Percentiles rank a stretch among this genome's conserved stretches.
These are phyloP conservation scores for Syzygium syzygioides DNA, from an alignment of 441 rosid genomes.

Conservation along the genomic window DNA sequence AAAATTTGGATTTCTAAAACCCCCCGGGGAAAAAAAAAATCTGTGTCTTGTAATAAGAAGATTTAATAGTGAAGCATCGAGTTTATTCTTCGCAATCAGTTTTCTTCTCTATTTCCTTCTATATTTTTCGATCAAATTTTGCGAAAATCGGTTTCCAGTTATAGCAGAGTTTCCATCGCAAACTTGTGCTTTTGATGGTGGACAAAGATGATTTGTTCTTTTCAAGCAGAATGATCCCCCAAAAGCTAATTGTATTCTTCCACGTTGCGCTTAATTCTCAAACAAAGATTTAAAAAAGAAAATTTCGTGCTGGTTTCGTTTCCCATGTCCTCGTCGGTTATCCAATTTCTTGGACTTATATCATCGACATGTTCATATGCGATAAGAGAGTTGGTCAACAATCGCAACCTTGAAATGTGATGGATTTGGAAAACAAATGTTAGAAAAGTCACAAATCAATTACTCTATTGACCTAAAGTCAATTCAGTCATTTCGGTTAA, in stretches of 20 bases:
- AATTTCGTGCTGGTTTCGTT: not conserved
- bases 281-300: not conserved
- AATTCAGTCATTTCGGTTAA: no score
- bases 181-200: not conserved
- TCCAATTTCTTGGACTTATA: not conserved
- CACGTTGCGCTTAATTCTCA: no score
- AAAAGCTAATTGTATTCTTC: not conserved
- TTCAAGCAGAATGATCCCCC: not conserved
- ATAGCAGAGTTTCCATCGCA: not conserved
- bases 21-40: accelerated
- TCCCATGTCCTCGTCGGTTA: not conserved
- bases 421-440: no score
- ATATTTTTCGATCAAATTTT: not conserved
- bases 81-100: not conserved
- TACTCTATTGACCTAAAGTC: no score
- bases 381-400: not conserved
- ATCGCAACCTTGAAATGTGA: not conserved
- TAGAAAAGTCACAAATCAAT: no score
- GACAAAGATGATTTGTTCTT: not conserved
- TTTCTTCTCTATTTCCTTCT: not conserved
- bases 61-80: not conserved
- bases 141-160: not conserved
- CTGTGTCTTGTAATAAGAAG: not conserved
- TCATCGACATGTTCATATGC: not conserved
- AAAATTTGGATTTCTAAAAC: not conserved